Evolutionary conservation across 306 rosid species (phyloP).

Genomic region (Glycine tomentella): DNA sequence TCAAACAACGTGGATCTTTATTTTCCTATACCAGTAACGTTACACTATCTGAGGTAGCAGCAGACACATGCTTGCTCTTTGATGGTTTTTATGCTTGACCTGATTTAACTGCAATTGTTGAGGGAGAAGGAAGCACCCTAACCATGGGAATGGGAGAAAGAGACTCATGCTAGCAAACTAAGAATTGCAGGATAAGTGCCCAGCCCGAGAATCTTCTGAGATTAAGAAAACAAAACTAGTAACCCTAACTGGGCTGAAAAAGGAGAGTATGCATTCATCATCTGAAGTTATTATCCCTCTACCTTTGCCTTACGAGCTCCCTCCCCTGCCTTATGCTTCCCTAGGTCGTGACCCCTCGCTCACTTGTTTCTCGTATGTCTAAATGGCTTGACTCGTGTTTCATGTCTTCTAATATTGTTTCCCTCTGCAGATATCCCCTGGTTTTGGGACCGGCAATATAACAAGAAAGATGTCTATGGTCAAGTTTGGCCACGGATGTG

Average conservation of each 20-base stretch:
- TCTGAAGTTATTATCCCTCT: slow-evolving; percentile 62
- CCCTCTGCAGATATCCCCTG: slow-evolving; percentile 74
- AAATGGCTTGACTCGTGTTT: not conserved
- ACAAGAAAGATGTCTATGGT: slow-evolving; percentile 78
- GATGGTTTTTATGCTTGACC: slow-evolving; percentile 8
- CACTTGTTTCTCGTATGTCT: not conserved
- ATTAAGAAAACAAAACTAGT: slow-evolving; percentile 59
- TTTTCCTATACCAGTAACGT: slow-evolving; percentile 77
- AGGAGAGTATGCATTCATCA: slow-evolving; percentile 45
- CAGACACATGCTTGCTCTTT: slow-evolving; percentile 22
- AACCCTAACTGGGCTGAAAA: slow-evolving; percentile 64
- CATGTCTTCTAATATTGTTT: slow-evolving; percentile 31
- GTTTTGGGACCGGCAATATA: slow-evolving; percentile 87
- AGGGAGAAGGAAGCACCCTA: slow-evolving; percentile 26
- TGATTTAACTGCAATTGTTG: not conserved
- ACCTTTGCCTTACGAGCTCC: slow-evolving; percentile 92
- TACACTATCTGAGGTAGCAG: slow-evolving; percentile 57
- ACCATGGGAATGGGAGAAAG: slow-evolving; percentile 6
- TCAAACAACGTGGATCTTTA: slow-evolving; percentile 51
- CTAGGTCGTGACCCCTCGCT: slow-evolving; percentile 58
- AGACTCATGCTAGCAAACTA: slow-evolving; percentile 34
- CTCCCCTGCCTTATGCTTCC: slow-evolving; percentile 80
- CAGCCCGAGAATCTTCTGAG: slow-evolving; percentile 50
- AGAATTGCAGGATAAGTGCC: slow-evolving; percentile 58
- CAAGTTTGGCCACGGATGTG: slow-evolving; percentile 82